These are phyloP conservation scores for Puccinia hordei DNA, from an alignment of 1,284 basidiomycete genomes.

Conservation along the genomic window DNA sequence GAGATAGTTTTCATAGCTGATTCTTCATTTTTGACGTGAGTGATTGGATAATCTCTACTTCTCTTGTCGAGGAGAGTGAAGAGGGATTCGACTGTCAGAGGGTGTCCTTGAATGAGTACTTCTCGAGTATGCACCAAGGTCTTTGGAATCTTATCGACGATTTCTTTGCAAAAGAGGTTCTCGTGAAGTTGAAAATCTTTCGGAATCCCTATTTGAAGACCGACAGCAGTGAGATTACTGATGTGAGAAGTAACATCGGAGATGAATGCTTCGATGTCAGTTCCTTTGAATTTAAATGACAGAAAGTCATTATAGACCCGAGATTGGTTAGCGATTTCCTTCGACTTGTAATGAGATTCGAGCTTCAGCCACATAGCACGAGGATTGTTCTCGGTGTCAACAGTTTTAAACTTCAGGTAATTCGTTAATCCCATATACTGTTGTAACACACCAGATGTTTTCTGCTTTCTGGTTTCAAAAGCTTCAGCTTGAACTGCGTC, in stretches of 20 bases:
- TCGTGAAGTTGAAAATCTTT: too few species aligned
- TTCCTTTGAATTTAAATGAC: not conserved
- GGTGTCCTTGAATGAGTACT: not conserved
- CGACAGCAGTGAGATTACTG: too few species aligned
- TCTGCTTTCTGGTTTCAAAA: not conserved
- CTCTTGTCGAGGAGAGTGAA: not conserved
- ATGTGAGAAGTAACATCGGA: not conserved
- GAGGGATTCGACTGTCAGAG: not conserved
- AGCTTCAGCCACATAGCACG: too few species aligned
- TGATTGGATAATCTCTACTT: not conserved
- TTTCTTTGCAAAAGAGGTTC: too few species aligned
- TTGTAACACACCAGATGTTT: too few species aligned
- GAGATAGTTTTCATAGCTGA: not conserved
- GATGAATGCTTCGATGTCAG: conserved; percentile 7
- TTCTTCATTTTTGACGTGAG: not conserved
- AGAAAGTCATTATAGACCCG: not conserved
- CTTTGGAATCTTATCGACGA: too few species aligned
- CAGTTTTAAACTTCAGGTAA: not conserved
- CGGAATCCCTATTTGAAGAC: too few species aligned
- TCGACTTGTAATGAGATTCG: too few species aligned
- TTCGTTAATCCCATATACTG: not conserved
- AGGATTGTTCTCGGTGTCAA: not conserved
- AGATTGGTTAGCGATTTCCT: not conserved
- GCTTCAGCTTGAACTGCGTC: not conserved
- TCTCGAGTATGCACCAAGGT: too few species aligned